These are phyloP conservation scores for Malus hybrid DNA, from an alignment of 331 rosid genomes.

Conservation along the genomic window DNA sequence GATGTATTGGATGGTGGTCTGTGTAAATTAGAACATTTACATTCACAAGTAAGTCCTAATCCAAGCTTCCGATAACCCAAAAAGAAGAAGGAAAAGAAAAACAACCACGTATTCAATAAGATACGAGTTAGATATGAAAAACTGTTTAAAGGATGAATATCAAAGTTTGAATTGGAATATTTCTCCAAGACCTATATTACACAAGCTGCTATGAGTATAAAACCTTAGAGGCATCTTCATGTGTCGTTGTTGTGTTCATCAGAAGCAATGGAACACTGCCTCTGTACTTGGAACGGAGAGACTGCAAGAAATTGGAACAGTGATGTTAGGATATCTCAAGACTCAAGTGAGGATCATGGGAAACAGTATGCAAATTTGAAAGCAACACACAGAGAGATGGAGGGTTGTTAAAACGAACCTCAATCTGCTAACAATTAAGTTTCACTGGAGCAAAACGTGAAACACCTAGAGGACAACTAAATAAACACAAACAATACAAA, in stretches of 20 bases:
- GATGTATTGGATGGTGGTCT: background rate
- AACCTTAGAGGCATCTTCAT: constrained; percentile 22
- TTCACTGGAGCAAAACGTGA: background rate
- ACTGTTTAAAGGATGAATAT: constrained; percentile 45
- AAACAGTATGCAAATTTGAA: background rate
- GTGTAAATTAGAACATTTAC: background rate
- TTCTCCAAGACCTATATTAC: constrained; percentile 41
- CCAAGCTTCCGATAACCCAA: background rate
- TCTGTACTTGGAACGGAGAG: constrained; percentile 43
- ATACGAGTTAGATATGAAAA: constrained; percentile 10
- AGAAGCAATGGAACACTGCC: constrained; percentile 52
- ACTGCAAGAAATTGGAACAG: constrained; percentile 28
- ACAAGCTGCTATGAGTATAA: constrained; percentile 17
- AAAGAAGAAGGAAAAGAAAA: background rate
- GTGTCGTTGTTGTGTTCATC: constrained; percentile 34
- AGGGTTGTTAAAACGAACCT: constrained; percentile 27
- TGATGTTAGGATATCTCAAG: constrained; percentile 3
- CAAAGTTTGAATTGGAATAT: constrained; percentile 33
- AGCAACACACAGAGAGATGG: background rate
- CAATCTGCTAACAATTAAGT: constrained; percentile 44
- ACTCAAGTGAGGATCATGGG: background rate
- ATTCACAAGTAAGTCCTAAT: background rate
- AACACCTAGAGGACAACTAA: background rate
- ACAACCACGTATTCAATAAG: constrained; percentile 1
- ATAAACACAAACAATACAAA: background rate